These are phyloP conservation scores for Metschnikowia cubensis DNA, from an alignment of 805 yeast genomes.

Conservation along the genomic window DNA sequence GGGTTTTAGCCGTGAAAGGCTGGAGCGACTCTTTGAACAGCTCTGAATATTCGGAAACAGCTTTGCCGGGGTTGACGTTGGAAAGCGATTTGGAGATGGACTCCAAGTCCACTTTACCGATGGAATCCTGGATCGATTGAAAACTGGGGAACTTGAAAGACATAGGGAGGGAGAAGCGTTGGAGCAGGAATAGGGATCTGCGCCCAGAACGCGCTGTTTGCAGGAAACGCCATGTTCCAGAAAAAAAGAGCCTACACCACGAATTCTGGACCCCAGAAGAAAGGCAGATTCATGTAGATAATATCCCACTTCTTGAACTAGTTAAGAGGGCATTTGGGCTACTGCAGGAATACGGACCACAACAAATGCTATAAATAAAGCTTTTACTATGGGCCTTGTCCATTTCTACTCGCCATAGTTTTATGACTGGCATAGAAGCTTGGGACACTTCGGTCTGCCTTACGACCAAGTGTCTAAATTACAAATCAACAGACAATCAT, in stretches of 20 bases:
- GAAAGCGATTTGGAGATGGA: conserved; percentile 33
- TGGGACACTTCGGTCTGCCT: too few relatives aligned
- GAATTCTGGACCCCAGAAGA: too few relatives aligned
- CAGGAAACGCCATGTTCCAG: background rate
- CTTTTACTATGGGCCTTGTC: too few relatives aligned
- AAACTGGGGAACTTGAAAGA: conserved; percentile 38
- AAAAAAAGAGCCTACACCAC: background rate
- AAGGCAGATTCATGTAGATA: too few relatives aligned
- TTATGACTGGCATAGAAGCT: too few relatives aligned
- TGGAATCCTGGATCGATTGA: conserved; percentile 40
- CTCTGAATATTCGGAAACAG: conserved; percentile 37
- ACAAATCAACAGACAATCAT: too few relatives aligned
- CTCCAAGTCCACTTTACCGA: conserved; percentile 36
- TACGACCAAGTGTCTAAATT: too few relatives aligned
- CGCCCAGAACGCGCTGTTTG: conserved; percentile 3
- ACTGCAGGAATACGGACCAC: too few relatives aligned
- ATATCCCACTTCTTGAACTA: too few relatives aligned
- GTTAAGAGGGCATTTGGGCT: too few relatives aligned
- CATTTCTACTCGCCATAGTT: too few relatives aligned
- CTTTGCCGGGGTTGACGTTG: conserved; percentile 35
- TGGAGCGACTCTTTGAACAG: conserved; percentile 42
- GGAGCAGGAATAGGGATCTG: background rate
- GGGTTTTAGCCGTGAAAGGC: conserved; percentile 58
- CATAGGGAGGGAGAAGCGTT: conserved; percentile 18
- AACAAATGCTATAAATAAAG: too few relatives aligned